Base-by-base conservation (phyloP, 805 yeast genomes). In the Saturnispora hagleri region DNA sequence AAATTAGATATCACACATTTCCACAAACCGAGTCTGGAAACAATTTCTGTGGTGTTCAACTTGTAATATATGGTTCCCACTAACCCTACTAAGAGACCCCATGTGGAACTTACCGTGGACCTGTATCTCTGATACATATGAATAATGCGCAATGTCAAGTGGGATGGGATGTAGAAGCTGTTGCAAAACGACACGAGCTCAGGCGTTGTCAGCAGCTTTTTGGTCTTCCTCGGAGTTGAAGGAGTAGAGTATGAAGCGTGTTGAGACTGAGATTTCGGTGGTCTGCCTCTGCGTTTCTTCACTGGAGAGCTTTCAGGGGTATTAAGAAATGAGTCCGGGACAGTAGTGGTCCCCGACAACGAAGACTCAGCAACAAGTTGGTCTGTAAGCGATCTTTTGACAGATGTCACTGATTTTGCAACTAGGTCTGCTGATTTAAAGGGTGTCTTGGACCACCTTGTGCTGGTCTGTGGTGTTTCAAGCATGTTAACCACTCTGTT, bases 71-170 rank as follows among this genome's bases (percentile, higher is more conserved):
- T 81, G 18, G 82, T 75, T 35, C 82, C 70, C 0, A 84, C 73
- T 55, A 85, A 61, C 0, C 90, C 90, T 62, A 86, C 81, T 3
- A 84, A 77, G 22, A 85, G 63, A 7, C 81, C 79, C 89, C 89
- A 84, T 40, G 82, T 83, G 53, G 77, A 80, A 35, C 75, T 75
- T 40, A 82, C 74, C 56, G 79, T 78, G 43, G 74, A 72, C 46
- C 74, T 72, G 59, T 79, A 78, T 3, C 70, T 64, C 40, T 72
- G 66, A 57, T 75, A 84, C 1, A 81, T 74, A 41, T 73, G 74
- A 9, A 82, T 53, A 45, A 85, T 70, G 35, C 69, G 65, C 26
- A 71, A 68, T 0, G 87, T 79, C 2, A 76, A 68, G 0, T 73
- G 71, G 20, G 73, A 67, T 0, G 87, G 86, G 24, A 85, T 68